These are phyloP conservation scores for Fusarium verticillioides DNA, from an alignment of 2,329 filamentous ascomycete species.

Conservation along the genomic window DNA sequence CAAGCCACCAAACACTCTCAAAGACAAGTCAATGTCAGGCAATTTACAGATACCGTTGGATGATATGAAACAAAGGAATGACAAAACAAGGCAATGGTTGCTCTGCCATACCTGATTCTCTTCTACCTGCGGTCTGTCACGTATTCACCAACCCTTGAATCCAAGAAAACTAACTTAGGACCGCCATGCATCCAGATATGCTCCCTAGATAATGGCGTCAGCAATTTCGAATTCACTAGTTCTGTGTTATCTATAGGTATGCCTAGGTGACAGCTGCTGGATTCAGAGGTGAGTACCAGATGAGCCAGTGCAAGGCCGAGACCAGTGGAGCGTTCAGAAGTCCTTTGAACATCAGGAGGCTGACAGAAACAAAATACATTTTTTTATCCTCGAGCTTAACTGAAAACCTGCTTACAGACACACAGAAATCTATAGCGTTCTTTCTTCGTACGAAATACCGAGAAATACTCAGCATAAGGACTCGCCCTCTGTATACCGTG, in stretches of 20 bases:
- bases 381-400: neutral
- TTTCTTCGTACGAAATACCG: neutral
- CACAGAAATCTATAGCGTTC: neutral
- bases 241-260: neutral
- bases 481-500: neutral
- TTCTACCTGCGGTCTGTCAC: neutral
- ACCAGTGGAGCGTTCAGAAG: neutral
- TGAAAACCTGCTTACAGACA: no score
- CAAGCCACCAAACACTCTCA: neutral
- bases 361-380: neutral
- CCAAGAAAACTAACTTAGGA: accelerated
- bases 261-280: accelerated
- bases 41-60: accelerated
- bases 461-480: neutral
- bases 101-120: neutral
- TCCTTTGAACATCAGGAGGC: neutral
- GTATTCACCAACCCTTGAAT: no score
- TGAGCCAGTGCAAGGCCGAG: accelerated
- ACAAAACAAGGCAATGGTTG: accelerated
- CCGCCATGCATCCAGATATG: no score
- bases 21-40: neutral
- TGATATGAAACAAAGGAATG: accelerated
- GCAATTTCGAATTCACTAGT: no score
- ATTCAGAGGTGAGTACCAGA: neutral
- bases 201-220: no score